A percentile compares a stretch with the other conserved stretches of the same genome.
Evolutionary conservation across 305 asterid genomes (phyloP).

Genomic region (Fraxinus nigra): DNA sequence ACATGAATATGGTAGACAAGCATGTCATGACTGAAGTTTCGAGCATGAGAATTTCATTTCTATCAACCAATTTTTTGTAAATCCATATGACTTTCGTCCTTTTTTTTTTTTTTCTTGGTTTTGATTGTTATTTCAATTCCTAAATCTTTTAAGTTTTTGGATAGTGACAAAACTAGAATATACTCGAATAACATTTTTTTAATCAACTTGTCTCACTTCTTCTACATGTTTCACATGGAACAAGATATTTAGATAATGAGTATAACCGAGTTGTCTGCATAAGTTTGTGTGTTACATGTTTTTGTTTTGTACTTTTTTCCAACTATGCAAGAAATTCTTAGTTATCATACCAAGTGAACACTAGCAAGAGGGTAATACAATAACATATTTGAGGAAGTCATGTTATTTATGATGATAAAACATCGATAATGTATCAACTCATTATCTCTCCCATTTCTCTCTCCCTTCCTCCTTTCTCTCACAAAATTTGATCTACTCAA

Average conservation of each 20-base stretch:
- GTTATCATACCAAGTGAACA: neutral
- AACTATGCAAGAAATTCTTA: neutral
- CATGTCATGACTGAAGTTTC: neutral
- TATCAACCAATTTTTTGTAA: no score
- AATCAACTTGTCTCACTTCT: neutral
- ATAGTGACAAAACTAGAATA: neutral
- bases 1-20: constrained; percentile 35
- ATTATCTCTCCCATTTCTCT: no score
- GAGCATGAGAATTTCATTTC: neutral
- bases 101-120: no score
- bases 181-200: neutral
- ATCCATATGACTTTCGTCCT: no score
- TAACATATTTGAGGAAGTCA: no score
- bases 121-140: neutral
- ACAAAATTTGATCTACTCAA: no score
- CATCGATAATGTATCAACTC: no score
- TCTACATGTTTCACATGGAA: neutral
- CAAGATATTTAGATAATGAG: neutral
- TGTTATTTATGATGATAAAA: no score
- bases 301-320: neutral
- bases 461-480: no score
- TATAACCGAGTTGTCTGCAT: neutral
- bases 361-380: no score
- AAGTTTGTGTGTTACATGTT: neutral
- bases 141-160: neutral